Base-by-base conservation (phyloP, 23 red algal species). In the Gracilaria gracilis region DNA sequence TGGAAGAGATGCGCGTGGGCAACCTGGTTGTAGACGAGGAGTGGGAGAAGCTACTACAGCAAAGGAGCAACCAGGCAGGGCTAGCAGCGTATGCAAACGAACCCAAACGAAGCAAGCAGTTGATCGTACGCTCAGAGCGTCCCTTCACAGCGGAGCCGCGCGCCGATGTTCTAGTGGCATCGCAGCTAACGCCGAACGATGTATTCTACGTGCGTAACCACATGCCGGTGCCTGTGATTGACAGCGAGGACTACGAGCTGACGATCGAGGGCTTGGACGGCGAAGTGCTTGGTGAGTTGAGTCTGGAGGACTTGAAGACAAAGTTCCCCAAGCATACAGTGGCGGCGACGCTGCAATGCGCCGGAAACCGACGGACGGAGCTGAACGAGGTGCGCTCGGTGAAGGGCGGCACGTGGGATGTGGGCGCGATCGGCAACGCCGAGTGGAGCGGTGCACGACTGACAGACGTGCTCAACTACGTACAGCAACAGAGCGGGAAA, bases 161-260 rank as follows among this genome's bases (percentile, higher is more conserved):
- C 28, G 39, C 83, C 0, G 61, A 83, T 4, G 44, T 94, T 12
- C 88, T 98, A 1, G 85, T 88, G 37, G 57, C 23, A 25, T 32
- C 50, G 73, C 79, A 90, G 37, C 29, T 80, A 15, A 96, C 94
- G 3, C 93, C 97, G 32, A 95, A 89, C 64, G 93, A 89, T 34
- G 36, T 93, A 6, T 98, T 98, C 57, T 98, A 96, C 79, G 90
- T 94, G 75, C 73, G 97, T 28, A 95, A 95, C 64, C 97, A 98
- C 69, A 89, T 93, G 87, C 83, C 97, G 17, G 97, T 98, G 53
- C 97, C 97, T 16, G 9, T 42, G 24, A 86, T 94, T 37, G 71
- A 93, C 32, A 25, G 44, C 28, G 46, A 57, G 11, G 81, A 81
- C 21, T 89, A 85, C 50, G 58, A 81, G 19, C 57, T 95, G 31